These are phyloP conservation scores for Euphorbia pulcherrima DNA, from an alignment of 345 rosid genomes.

Conservation along the genomic window DNA sequence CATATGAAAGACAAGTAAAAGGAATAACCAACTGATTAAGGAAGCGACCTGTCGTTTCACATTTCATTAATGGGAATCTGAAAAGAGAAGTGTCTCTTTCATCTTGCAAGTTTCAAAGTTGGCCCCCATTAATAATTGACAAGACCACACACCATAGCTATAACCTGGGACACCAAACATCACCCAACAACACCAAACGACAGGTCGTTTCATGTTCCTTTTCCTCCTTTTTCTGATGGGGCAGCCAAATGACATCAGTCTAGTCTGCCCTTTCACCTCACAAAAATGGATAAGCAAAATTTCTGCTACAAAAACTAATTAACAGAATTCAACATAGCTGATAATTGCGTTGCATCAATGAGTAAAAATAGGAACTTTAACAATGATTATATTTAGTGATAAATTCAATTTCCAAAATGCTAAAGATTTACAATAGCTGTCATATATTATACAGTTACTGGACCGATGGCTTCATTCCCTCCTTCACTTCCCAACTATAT, in stretches of 20 bases:
- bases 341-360: neutral
- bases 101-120: neutral
- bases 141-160: neutral
- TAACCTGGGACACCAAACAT: too few relatives aligned
- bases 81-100: neutral
- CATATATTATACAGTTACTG: conserved; percentile 35
- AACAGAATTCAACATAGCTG: neutral
- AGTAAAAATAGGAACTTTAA: conserved; percentile 13
- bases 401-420: conserved; percentile 24
- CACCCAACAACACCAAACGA: neutral
- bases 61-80: neutral
- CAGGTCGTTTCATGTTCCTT: neutral
- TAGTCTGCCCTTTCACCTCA: neutral
- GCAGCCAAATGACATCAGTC: neutral
- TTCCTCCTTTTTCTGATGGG: too few relatives aligned
- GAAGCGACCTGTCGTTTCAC: neutral
- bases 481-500: conserved; percentile 26
- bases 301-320: too few relatives aligned
- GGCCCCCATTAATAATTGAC: neutral
- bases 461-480: conserved; percentile 62
- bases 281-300: neutral
- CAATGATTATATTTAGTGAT: conserved; percentile 25
- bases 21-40: neutral
- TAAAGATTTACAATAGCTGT: conserved; percentile 32
- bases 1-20: neutral